Evolutionary conservation across 108 stramenopile species (phyloP).

Genomic region (Nannochloropsis salina): DNA sequence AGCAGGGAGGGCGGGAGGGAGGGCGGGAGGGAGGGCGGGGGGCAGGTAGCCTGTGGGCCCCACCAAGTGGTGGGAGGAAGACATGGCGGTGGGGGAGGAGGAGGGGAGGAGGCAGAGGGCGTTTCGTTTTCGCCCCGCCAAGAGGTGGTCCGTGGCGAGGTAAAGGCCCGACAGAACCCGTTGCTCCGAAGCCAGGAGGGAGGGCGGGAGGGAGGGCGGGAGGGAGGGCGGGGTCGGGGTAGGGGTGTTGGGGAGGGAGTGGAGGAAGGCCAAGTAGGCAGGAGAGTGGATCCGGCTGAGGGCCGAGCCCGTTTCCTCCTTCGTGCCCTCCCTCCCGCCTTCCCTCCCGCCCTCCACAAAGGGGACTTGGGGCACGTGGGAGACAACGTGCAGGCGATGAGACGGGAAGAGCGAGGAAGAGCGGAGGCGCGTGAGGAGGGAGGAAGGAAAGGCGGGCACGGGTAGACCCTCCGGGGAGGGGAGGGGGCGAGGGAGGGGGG

Average conservation of each 20-base stretch:
- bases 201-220: background rate
- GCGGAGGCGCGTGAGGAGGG: background rate
- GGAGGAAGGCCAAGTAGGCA: background rate
- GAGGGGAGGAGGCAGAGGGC: background rate
- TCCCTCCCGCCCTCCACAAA: too few relatives aligned
- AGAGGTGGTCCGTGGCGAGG: too few relatives aligned
- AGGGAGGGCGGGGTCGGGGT: background rate
- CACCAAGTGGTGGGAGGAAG: background rate
- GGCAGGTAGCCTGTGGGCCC: too few relatives aligned
- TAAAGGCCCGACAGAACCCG: background rate
- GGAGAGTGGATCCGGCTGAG: too few relatives aligned
- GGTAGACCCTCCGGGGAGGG: background rate
- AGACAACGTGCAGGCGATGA: too few relatives aligned
- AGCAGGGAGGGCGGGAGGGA: background rate
- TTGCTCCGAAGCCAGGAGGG: background rate
- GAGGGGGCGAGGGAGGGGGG: background rate
- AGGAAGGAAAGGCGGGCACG: background rate
- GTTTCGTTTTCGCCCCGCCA: too few relatives aligned
- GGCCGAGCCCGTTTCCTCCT: too few relatives aligned
- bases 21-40: background rate
- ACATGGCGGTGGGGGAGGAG: background rate
- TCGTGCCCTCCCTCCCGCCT: too few relatives aligned
- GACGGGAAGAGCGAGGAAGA: background rate
- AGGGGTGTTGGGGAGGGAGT: background rate
- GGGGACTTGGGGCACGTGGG: too few relatives aligned